A percentile compares a stretch with the other conserved stretches of the same genome.
phyloP scores from a whole-genome alignment of 495 filamentous ascomycete genomes.

The Symbiotaphrina buchneri region DNA sequence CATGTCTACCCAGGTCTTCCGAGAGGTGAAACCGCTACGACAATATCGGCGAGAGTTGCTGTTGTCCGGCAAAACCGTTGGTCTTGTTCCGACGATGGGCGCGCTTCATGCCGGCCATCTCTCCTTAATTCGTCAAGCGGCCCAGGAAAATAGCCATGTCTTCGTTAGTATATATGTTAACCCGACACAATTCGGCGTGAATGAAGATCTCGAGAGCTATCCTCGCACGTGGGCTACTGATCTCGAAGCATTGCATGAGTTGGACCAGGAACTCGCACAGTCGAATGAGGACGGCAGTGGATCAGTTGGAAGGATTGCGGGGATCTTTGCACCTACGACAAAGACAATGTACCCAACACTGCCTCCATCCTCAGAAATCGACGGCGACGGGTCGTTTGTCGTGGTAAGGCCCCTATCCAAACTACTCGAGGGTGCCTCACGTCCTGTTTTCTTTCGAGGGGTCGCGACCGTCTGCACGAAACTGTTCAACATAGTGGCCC shows the following conservation, averaged over 20 bases:
- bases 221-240: conserved; percentile 80
- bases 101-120: conserved; percentile 84
- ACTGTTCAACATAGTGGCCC: conserved; percentile 76
- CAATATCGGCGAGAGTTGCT: conserved; percentile 44
- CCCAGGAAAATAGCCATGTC: conserved; percentile 59
- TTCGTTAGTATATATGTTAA: conserved; percentile 89
- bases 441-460: conserved; percentile 92
- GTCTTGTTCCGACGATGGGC: conserved; percentile 91
- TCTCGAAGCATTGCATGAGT: conserved; percentile 31
- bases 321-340: conserved; percentile 69
- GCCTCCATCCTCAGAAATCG: conserved; percentile 53
- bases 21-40: conserved; percentile 47
- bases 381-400: conserved; percentile 70
- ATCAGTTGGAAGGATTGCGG: conserved; percentile 43
- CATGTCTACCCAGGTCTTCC: conserved; percentile 63
- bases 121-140: conserved; percentile 68
- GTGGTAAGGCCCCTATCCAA: conserved; percentile 65
- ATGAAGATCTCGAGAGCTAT: conserved; percentile 72
- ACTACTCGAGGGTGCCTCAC: conserved; percentile 58
- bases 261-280: conserved; percentile 48
- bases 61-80: conserved; percentile 31
- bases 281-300: conserved; percentile 5
- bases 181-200: conserved; percentile 83
- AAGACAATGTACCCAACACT: conserved; percentile 69
- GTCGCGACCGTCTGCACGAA: conserved; percentile 97